These are phyloP conservation scores for Straminergon stramineum DNA, from an alignment of 225 moss, liverwort and hornwort species.

Conservation along the genomic window DNA sequence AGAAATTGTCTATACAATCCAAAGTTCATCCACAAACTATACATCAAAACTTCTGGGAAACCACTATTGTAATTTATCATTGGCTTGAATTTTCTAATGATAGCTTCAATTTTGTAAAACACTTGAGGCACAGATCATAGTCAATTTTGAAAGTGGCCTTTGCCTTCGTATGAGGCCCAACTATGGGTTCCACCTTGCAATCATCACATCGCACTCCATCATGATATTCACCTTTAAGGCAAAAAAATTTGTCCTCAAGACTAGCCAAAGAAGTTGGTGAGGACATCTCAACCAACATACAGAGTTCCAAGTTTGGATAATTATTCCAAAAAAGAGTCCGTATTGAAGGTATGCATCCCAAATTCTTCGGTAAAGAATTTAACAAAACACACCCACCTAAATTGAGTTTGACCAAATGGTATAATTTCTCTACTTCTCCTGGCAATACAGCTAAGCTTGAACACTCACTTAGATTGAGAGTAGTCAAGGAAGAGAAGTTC, in stretches of 20 bases:
- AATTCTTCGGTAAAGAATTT: too few relatives aligned
- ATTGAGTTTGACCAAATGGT: too few relatives aligned
- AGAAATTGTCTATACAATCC: not conserved
- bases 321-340: too few relatives aligned
- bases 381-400: too few relatives aligned
- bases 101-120: not conserved
- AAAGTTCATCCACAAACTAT: not conserved
- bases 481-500: too few relatives aligned
- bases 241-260: not conserved
- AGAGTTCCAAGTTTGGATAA: too few relatives aligned
- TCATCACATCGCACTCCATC: accelerated
- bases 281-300: too few relatives aligned
- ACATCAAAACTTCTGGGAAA: not conserved
- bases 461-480: too few relatives aligned
- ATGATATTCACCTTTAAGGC: not conserved
- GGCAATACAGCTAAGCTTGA: too few relatives aligned
- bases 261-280: not conserved
- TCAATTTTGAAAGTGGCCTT: not conserved
- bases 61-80: not conserved
- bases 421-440: too few relatives aligned
- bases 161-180: accelerated
- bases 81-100: not conserved
- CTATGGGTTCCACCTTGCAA: not conserved
- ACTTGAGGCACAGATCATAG: not conserved
- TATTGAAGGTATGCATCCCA: too few relatives aligned